Percentiles rank a stretch among this genome's conserved stretches.
These are phyloP conservation scores for Phytophthora sansomeana DNA, from an alignment of 352 stramenopile species.

Conservation along the genomic window DNA sequence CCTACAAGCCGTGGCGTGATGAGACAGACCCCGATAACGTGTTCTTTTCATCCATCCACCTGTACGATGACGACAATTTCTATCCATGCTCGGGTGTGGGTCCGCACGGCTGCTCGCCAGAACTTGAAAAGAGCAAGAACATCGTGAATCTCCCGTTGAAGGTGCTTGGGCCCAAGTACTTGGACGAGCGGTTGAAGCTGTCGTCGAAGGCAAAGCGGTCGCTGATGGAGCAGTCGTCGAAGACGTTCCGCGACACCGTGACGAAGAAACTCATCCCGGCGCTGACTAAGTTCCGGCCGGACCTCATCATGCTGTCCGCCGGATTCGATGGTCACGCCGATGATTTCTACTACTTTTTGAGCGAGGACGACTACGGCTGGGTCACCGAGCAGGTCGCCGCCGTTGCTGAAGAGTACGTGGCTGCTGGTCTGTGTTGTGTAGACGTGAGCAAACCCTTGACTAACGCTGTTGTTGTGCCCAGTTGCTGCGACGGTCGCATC, in stretches of 20 bases:
- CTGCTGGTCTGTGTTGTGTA: background rate
- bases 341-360: constrained; percentile 82
- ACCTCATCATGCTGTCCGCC: constrained; percentile 76
- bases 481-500: constrained; percentile 91
- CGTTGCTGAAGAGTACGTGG: constrained; percentile 91
- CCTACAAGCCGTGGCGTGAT: constrained; percentile 77
- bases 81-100: constrained; percentile 65
- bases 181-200: constrained; percentile 69
- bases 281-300: constrained; percentile 57
- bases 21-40: constrained; percentile 70
- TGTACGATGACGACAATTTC: constrained; percentile 72
- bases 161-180: constrained; percentile 56
- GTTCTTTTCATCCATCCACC: constrained; percentile 71
- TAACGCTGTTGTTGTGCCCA: constrained; percentile 21
- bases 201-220: constrained; percentile 57
- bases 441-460: constrained; percentile 7
- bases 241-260: constrained; percentile 55
- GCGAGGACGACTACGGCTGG: constrained; percentile 89
- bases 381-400: constrained; percentile 85
- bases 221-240: constrained; percentile 60
- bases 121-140: constrained; percentile 55
- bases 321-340: constrained; percentile 74
- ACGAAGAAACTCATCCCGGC: constrained; percentile 52
- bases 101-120: constrained; percentile 54
- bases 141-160: constrained; percentile 68